These are phyloP conservation scores for Herpetomonas samuelpessoai DNA, from an alignment of 208 protist species.

Conservation along the genomic window DNA sequence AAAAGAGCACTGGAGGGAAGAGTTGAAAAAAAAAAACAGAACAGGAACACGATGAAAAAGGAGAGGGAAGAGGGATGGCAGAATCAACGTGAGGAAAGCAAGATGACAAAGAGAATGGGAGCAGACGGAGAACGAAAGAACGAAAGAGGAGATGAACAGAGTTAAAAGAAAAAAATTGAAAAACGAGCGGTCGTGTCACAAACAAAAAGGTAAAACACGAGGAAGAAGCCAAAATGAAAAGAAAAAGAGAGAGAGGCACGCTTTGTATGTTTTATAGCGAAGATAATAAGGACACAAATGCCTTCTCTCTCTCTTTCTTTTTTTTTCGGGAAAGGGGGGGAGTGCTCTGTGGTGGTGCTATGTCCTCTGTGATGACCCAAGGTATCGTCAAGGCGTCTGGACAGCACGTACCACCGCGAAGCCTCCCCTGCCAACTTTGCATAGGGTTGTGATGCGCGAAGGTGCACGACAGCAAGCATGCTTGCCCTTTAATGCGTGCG, in stretches of 20 bases:
- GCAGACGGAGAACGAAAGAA: constrained; percentile 5
- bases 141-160: neutral
- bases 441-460: neutral
- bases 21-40: constrained; percentile 5
- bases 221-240: constrained; percentile 6
- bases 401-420: too few relatives aligned
- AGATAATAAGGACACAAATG: constrained; percentile 14
- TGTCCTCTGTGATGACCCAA: too few relatives aligned
- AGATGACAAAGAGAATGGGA: neutral
- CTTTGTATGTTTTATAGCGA: neutral
- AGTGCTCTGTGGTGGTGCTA: too few relatives aligned
- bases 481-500: neutral
- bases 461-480: neutral
- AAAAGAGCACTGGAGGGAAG: neutral
- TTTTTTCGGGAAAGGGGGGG: too few relatives aligned
- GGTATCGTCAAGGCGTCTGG: too few relatives aligned
- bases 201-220: constrained; percentile 4
- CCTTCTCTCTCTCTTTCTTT: too few relatives aligned
- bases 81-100: neutral
- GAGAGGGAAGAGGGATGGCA: neutral
- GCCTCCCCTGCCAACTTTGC: too few relatives aligned
- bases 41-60: neutral
- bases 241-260: constrained; percentile 8
- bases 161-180: neutral
- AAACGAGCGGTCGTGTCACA: neutral